A percentile compares a stretch with the other conserved stretches of the same genome.
phyloP scores from a whole-genome alignment of 192 early-diverging fungal species.

The Phlyctochytrium arcticum region DNA sequence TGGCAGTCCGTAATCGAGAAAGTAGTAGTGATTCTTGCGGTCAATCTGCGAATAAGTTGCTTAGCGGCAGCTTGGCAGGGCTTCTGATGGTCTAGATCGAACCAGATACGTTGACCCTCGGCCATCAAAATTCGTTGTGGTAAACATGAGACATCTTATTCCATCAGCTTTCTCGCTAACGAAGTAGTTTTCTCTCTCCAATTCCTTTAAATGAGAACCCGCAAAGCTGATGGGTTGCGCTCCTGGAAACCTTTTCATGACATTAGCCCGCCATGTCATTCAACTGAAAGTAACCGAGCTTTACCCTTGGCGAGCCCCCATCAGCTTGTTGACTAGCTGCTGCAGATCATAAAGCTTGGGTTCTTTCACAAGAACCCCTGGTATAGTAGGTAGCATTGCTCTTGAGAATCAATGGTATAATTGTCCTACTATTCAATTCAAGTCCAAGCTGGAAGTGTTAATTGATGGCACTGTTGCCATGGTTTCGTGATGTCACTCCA shows the following conservation, averaged over 20 bases:
- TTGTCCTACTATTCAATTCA: too few species aligned
- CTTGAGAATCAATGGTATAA: too few species aligned
- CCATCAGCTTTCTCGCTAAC: constrained; percentile 61
- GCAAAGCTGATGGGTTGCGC: constrained; percentile 54
- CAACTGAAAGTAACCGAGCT: background rate
- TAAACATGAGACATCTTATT: constrained; percentile 46
- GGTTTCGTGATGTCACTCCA: too few species aligned
- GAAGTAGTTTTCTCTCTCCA: constrained; percentile 53
- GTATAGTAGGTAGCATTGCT: constrained; percentile 31
- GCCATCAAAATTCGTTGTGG: constrained; percentile 15
- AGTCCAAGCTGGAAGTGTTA: too few species aligned
- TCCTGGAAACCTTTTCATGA: constrained; percentile 41
- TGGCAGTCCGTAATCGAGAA: constrained; percentile 55
- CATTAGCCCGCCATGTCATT: background rate
- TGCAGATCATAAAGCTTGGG: constrained; percentile 18
- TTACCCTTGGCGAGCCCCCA: background rate
- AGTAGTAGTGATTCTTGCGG: constrained; percentile 82
- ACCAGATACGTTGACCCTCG: constrained; percentile 34
- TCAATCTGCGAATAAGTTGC: constrained; percentile 51
- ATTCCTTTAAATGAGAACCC: constrained; percentile 33
- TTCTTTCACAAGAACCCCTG: constrained; percentile 13
- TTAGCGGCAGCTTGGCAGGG: background rate
- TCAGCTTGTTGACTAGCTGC: background rate
- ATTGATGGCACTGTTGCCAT: too few species aligned
- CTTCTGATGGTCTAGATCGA: background rate